Conservation (phyloP, 2,329 filamentous ascomycete genomes). For the Pseudogymnoascus destructans region DNA sequence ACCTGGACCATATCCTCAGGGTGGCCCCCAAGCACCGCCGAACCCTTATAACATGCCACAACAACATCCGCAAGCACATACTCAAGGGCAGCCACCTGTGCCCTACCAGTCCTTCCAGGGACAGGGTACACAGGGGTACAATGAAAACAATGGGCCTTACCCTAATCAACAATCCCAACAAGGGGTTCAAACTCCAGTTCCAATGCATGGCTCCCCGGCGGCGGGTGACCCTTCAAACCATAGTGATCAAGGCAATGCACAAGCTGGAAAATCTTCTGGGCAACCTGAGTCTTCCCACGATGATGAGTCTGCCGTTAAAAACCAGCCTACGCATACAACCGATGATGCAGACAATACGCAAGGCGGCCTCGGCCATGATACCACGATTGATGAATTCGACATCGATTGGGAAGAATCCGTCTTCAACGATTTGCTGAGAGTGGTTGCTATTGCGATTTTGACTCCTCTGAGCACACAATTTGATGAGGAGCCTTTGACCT, state of each 20-base stretch:
- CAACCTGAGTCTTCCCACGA: neutral
- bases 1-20: slow-evolving; percentile 2
- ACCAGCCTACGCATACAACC: neutral
- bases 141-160: neutral
- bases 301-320: neutral
- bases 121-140: neutral
- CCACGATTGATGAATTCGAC: neutral
- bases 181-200: neutral
- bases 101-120: neutral
- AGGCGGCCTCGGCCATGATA: neutral
- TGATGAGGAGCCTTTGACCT: neutral
- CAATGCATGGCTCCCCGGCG: neutral
- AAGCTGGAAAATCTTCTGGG: neutral
- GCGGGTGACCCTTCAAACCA: neutral
- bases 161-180: neutral
- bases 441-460: neutral
- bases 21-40: neutral
- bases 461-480: neutral
- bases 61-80: slow-evolving; percentile 11
- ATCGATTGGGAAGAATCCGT: slow-evolving; percentile 5
- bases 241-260: neutral
- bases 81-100: slow-evolving; percentile 9
- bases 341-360: neutral
- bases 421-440: neutral
- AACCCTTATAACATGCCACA: slow-evolving; percentile 9